Conservation (phyloP, 768 basidiomycete species). For the Auriculariales sp. region DNA sequence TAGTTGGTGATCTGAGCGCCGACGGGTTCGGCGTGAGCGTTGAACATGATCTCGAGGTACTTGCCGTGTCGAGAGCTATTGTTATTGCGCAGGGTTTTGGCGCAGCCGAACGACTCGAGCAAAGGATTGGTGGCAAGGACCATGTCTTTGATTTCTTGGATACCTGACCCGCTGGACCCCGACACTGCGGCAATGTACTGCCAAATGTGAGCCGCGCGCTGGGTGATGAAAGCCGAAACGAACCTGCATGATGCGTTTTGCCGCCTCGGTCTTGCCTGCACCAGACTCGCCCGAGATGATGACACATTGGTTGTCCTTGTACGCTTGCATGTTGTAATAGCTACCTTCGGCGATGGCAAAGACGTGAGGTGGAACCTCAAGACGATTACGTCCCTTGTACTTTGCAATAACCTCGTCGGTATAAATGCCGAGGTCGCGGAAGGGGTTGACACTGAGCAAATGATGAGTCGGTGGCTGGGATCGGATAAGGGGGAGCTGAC, state of each 20-base stretch:
- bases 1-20: conserved; percentile 99
- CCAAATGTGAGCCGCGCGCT: no score
- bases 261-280: conserved; percentile 98
- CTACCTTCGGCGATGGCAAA: conserved; percentile 93
- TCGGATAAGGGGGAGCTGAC: conserved; percentile 94
- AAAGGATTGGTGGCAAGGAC: conserved; percentile 96
- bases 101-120: conserved; percentile 96
- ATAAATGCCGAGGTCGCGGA: conserved; percentile 91
- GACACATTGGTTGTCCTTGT: conserved; percentile 98
- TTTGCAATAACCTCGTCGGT: conserved; percentile 72
- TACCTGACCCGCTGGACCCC: conserved; percentile 54
- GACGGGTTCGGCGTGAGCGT: conserved; percentile 78
- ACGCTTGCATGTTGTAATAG: conserved; percentile 98
- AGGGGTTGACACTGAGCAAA: neutral
- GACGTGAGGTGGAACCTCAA: conserved; percentile 96
- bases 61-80: conserved; percentile 99
- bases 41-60: conserved; percentile 99
- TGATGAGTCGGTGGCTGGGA: conserved; percentile 3
- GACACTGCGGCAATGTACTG: conserved; percentile 94
- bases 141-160: conserved; percentile 99
- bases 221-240: no score
- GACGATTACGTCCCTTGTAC: conserved; percentile 93
- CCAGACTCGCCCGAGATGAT: conserved; percentile 99
- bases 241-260: conserved; percentile 99
- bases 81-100: conserved; percentile 96